Base-by-base conservation (phyloP, 75 land plant genomes). In the Pinus taeda region DNA sequence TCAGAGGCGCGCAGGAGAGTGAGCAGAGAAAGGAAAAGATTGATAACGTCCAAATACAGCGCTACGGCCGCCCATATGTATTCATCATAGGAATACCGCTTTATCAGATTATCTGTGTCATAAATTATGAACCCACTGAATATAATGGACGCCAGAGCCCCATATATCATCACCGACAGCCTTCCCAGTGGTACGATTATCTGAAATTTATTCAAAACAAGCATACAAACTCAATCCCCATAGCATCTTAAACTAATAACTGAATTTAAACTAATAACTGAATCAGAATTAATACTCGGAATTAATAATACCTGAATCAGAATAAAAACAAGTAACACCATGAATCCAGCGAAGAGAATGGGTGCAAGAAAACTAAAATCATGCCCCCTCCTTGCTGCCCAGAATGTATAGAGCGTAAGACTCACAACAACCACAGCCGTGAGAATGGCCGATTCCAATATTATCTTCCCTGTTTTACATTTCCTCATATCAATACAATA, bases 91-190 rank as follows among this genome's bases (percentile, higher is more conserved):
- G 57, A 55, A 57, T 75, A 88, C 6, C 86, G 78, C 83, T 90
- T 90, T 77, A 90, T 90, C 49, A 90, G 76, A 58, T 90, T 86
- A 60, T 90, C 87, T 3, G 93, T 90, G 80, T 89, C 91, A 59
- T 90, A 90, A 30, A 90, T 83, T n/a, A 90, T 84, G 59, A 80
- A 90, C 0, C 86, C 89, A 15, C 82, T 77, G 81, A 90, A 90
- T 6, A 90, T 61, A 26, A 90, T 13, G 0, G 88, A 85, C 13
- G 82, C 82, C 4, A 90, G 14, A 4, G 83, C 88, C 4, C 88
- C 86, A 29, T 82, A 85, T 9, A 90, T 83, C 80, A 77, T 80
- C 24, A 71, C 20, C 1, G 76, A 71, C 20, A 85, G 20, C 26
- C 59, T 72, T 3, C 86, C 85, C n/a, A 85, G 72, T 3, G 86